Conservation (phyloP, 345 rosid genomes). For the Combretum micranthum region DNA sequence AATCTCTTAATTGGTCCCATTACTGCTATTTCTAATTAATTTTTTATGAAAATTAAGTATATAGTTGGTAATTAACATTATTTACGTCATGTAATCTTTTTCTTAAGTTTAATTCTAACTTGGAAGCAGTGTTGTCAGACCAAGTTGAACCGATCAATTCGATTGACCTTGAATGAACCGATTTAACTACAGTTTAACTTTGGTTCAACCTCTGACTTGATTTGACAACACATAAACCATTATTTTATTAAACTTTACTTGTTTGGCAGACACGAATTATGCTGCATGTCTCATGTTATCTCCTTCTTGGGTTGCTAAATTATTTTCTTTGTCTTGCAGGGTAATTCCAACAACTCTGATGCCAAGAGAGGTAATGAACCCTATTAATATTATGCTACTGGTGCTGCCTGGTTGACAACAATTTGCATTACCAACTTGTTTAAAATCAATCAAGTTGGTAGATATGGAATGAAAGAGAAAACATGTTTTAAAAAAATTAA, state of each 20-base stretch:
- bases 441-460: not conserved
- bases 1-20: not conserved
- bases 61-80: not conserved
- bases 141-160: no score
- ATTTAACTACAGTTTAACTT: no score
- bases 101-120: no score
- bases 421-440: no score
- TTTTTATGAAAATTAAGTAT: not conserved
- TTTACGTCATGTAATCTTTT: not conserved
- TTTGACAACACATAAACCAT: no score
- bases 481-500: not conserved
- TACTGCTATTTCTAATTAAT: not conserved
- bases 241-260: no score
- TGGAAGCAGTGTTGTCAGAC: no score
- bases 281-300: not conserved
- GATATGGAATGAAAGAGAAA: not conserved
- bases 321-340: conserved; percentile 13
- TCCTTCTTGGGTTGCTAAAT: not conserved
- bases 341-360: conserved; percentile 49
- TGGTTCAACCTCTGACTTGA: no score
- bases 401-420: conserved; percentile 2
- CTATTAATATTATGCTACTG: not conserved
- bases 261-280: not conserved
- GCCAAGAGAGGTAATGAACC: conserved; percentile 46
- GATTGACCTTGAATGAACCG: no score